Base-by-base conservation (phyloP, 1,284 basidiomycete species). In the Phaffia rhodozyma region DNA sequence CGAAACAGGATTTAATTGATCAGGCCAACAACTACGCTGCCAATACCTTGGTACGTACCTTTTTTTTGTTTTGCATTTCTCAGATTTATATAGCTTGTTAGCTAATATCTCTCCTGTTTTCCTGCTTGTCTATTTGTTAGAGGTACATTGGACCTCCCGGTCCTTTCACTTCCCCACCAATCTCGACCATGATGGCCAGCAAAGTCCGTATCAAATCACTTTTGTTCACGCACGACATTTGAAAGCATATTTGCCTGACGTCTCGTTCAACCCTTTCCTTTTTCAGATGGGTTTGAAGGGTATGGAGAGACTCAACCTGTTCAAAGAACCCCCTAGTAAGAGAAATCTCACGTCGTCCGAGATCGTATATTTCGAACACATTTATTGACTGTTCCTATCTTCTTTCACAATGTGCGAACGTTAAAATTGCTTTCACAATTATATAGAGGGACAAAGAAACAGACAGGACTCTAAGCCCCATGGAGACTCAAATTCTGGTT, bases 271-370 rank as follows among this genome's bases (percentile, higher is more conserved):
- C n/a, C 48, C 18, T 50, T 50, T 1, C 48, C 6, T 29, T 56
- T 55, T 7, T 32, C 18, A 80, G 77, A 84, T 86, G 79, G 79
- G 79, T 3, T 71, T 86, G 70, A 80, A 77, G 69, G 82, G 81
- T 0, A 76, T 79, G 16, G 72, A 58, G 7, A 72, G 75, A 9
- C 61, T 75, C n/a, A 71, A 71, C 50, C 62, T 74, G 18, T 69
- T 72, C 30, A 68, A 67, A 52, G 70, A 70, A 58, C 55, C 68
- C 16, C 68, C 65, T 38, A 69, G 69, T 47, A 68, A 55, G 50
- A 20, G n/a, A 51, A 60, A 16, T 30, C 4, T 18, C 47, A 23
- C 60, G 67, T 20, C 29, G 52, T 21, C 58, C 51, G 27, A 27
- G 32, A 21, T 34, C 9, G 32, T 34, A 4, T 34, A 9, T 34